Conservation (phyloP, 495 filamentous ascomycete genomes). For the Aspergillus leporis region DNA sequence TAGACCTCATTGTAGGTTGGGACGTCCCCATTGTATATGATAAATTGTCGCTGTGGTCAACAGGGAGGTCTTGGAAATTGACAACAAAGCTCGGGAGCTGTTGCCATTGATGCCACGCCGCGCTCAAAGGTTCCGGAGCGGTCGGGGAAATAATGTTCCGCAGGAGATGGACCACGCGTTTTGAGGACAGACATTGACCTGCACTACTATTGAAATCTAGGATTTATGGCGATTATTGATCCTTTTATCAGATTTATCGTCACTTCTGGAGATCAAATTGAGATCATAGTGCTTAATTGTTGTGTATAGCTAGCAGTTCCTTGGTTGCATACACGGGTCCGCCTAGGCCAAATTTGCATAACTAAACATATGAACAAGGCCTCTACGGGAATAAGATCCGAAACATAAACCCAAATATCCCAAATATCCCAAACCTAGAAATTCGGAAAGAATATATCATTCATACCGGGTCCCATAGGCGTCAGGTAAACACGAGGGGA, state of each 20-base stretch:
- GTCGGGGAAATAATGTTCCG: conserved; percentile 16
- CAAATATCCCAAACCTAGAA: neutral
- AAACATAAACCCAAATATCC: neutral
- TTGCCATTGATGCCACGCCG: conserved; percentile 31
- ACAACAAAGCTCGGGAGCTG: conserved; percentile 20
- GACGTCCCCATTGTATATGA: conserved; percentile 34
- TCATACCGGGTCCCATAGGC: neutral
- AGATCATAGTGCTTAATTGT: neutral
- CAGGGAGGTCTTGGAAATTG: conserved; percentile 27
- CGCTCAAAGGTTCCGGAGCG: conserved; percentile 14
- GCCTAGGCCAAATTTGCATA: neutral
- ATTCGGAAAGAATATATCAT: neutral
- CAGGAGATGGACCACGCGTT: conserved; percentile 3
- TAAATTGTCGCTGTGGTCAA: conserved; percentile 24
- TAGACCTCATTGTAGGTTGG: conserved; percentile 36
- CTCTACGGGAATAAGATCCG: neutral
- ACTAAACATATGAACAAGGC: neutral
- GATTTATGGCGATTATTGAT: neutral
- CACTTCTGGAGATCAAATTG: neutral
- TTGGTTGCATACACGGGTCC: neutral
- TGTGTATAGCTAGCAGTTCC: neutral
- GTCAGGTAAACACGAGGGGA: neutral
- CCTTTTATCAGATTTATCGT: too few species aligned
- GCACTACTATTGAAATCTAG: neutral
- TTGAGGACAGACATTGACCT: neutral